Evolutionary conservation across 2,329 filamentous ascomycete genomes (phyloP).

Genomic region (Exophiala viscosa): DNA sequence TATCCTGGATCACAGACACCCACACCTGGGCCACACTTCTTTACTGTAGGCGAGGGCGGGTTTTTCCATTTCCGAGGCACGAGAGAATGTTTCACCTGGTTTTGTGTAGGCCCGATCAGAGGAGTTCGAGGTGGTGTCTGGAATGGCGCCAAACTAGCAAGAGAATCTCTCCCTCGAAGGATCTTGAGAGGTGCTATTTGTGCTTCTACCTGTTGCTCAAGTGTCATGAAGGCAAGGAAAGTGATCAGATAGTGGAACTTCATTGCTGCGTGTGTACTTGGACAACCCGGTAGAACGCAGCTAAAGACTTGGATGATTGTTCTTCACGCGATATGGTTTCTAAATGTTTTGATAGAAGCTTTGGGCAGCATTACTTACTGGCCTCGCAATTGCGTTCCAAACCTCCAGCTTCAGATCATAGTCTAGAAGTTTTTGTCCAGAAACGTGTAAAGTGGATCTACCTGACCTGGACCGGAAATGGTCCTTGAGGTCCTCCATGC

Average conservation of each 20-base stretch:
- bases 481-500: neutral
- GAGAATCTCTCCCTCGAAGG: neutral
- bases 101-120: neutral
- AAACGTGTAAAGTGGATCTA: neutral
- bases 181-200: neutral
- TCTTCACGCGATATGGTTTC: neutral
- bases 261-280: neutral
- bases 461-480: neutral
- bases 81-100: neutral
- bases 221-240: neutral
- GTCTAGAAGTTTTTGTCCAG: neutral
- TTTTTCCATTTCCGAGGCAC: neutral
- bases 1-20: neutral
- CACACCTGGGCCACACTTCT: neutral
- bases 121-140: neutral
- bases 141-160: neutral
- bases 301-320: neutral
- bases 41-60: neutral
- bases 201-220: neutral
- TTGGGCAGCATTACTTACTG: neutral
- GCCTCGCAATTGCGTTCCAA: neutral
- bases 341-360: neutral
- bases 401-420: neutral
- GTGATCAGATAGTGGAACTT: neutral
- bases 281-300: neutral